Evolutionary conservation across 2,329 filamentous ascomycete genomes (phyloP), one percentile per base, ranked within the genome.

Genomic region (Triangularia verruculosa): DNA sequence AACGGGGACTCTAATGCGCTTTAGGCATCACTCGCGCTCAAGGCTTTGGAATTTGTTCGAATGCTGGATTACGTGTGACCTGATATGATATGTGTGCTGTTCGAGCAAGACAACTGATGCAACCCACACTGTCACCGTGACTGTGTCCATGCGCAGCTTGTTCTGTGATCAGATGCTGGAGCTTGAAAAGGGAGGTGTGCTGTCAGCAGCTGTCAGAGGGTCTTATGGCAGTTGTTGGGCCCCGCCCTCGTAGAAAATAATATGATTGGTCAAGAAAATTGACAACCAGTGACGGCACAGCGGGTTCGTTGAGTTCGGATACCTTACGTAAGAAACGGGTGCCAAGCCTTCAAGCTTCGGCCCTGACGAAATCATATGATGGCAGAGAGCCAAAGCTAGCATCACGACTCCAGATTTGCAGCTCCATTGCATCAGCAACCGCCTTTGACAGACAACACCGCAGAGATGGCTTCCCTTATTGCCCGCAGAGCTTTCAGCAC

Each of bases 401-500:
- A 63, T 34, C 43, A 47, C 56, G 30, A 53, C 32, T 39, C 34
- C 62, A 63, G 39, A 62, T 56, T 51, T 34, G 61, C 57, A 67
- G 63, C 63, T 66, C 59, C 63, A 58, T 43, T 58, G 60, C 60
- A 61, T 57, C 63, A 62, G 53, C 64, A 58, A 68, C 57, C 9
- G 39, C 54, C 24, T 58, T 27, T 62, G 57, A 70, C 67, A 67
- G 28, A 54, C 61, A 47, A 65, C 55, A 77, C 61, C 59, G 63
- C 60, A 64, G 62, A 73, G 74, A 87, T 87, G 84, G 81, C 84
- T 66, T 85, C 85, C 71, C 74, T 82, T 71, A 76, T 85, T 72
- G 78, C 84, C 69, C 83, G 83, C 71, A 79, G 85, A 68, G 79
- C 84, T 66, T 83, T 87, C 72, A 78, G 80, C 72, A 85, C 83